Evolutionary conservation across 179 eudicot species (phyloP).

Genomic region (Corrigiola litoralis): DNA sequence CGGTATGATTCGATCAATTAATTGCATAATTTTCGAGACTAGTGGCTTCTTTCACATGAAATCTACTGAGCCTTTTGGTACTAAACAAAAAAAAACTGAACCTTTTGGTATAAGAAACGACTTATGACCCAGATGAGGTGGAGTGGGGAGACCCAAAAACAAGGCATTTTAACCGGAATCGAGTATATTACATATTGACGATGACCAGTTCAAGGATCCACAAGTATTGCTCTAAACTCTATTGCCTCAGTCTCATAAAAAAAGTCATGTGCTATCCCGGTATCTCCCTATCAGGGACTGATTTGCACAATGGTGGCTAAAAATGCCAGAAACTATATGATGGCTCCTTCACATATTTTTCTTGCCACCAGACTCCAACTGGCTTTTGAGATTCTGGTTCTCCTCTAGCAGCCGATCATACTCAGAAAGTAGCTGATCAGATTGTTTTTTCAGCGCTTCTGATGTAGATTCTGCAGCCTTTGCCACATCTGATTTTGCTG

Average conservation of each 20-base stretch:
- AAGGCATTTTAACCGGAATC: too few species aligned
- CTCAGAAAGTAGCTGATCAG: constrained; percentile 38
- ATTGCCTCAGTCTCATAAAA: too few species aligned
- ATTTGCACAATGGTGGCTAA: constrained; percentile 14
- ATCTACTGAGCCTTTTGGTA: too few species aligned
- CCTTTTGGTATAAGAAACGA: too few species aligned
- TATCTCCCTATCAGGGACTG: background rate
- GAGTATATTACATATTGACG: too few species aligned
- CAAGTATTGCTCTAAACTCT: background rate
- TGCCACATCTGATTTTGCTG: constrained; percentile 31
- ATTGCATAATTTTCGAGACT: too few species aligned
- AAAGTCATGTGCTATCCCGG: too few species aligned
- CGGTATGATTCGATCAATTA: too few species aligned
- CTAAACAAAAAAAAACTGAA: too few species aligned
- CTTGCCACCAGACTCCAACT: constrained; percentile 38
- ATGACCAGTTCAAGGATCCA: background rate
- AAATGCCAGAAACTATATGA: background rate
- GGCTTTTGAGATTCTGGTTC: constrained; percentile 40
- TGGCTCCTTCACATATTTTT: constrained; percentile 19
- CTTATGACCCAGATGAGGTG: too few species aligned
- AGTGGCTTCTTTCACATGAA: too few species aligned
- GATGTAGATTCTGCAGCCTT: constrained; percentile 33
- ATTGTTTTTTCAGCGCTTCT: constrained; percentile 43
- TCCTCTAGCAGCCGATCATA: constrained; percentile 47
- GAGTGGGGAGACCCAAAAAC: too few species aligned